Percentiles rank a stretch among this genome's conserved stretches.
These are phyloP conservation scores for Apiotrichum porosum DNA, from an alignment of 1,284 basidiomycete genomes.

Conservation along the genomic window DNA sequence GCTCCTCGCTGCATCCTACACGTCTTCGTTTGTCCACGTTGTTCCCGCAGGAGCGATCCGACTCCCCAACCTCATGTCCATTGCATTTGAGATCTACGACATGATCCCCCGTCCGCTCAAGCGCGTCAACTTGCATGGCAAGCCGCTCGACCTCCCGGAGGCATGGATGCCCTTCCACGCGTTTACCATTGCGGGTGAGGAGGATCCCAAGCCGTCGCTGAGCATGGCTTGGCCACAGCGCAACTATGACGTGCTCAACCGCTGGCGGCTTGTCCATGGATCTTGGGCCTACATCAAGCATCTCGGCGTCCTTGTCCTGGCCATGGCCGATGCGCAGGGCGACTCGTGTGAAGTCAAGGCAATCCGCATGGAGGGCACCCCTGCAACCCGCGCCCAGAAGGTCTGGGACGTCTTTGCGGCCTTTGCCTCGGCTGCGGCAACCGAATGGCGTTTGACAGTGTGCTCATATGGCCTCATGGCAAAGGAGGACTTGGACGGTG, in stretches of 20 bases:
- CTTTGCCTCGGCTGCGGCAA: slow-evolving; percentile 52
- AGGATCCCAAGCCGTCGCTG: slow-evolving; percentile 24
- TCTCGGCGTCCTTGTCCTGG: slow-evolving; percentile 16
- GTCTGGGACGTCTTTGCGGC: slow-evolving; percentile 44
- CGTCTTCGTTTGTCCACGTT: slow-evolving; percentile 2
- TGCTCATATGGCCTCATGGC: slow-evolving; percentile 20
- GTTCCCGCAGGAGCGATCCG: slow-evolving; percentile 5
- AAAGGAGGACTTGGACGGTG: slow-evolving; percentile 29
- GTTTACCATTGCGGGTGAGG: slow-evolving; percentile 28
- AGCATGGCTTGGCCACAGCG: slow-evolving; percentile 34
- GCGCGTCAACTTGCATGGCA: slow-evolving; percentile 21
- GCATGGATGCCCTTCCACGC: slow-evolving; percentile 23
- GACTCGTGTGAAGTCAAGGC: slow-evolving; percentile 24
- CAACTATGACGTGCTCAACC: slow-evolving; percentile 38
- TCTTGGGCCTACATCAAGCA: slow-evolving; percentile 21
- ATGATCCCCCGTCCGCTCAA: slow-evolving; percentile 17
- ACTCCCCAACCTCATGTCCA: slow-evolving; percentile 13
- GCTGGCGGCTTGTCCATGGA: slow-evolving; percentile 29
- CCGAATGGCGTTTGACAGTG: slow-evolving; percentile 29
- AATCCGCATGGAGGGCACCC: slow-evolving; percentile 1
- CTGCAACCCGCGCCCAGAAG: slow-evolving; percentile 1
- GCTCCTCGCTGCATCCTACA: not conserved
- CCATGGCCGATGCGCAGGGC: slow-evolving; percentile 30
- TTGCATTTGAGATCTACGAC: slow-evolving; percentile 37
- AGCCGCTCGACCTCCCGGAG: slow-evolving; percentile 9